Evolutionary conservation across 345 rosid genomes (phyloP).

Genomic region (Gossypium turneri): DNA sequence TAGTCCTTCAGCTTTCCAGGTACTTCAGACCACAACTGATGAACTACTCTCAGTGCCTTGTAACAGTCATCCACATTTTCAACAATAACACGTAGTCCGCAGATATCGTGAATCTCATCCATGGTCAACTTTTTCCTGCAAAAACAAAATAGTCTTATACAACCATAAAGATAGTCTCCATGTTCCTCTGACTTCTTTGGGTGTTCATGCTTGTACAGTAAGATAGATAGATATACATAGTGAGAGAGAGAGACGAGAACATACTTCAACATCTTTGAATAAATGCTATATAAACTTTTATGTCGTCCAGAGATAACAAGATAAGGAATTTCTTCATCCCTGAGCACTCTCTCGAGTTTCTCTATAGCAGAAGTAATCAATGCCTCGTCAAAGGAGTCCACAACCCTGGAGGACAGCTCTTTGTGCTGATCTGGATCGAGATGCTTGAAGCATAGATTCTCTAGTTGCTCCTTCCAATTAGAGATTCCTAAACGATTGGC

Average conservation of each 20-base stretch:
- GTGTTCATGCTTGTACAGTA: background rate
- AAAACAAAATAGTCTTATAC: slow-evolving; percentile 3
- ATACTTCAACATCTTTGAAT: slow-evolving; percentile 87
- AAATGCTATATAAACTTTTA: slow-evolving; percentile 90
- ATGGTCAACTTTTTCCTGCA: slow-evolving; percentile 78
- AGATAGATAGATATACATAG: slow-evolving; percentile 10
- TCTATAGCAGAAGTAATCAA: slow-evolving; percentile 60
- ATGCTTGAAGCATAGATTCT: slow-evolving; percentile 86
- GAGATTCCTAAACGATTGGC: slow-evolving; percentile 86
- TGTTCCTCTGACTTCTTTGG: background rate
- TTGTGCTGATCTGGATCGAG: slow-evolving; percentile 69
- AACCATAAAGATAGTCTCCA: background rate
- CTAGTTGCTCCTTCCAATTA: slow-evolving; percentile 88
- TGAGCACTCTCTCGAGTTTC: slow-evolving; percentile 65
- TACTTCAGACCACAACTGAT: slow-evolving; percentile 74
- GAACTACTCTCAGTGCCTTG: slow-evolving; percentile 63
- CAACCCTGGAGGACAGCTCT: slow-evolving; percentile 61
- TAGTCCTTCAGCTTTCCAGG: slow-evolving; percentile 91
- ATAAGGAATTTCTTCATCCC: slow-evolving; percentile 52
- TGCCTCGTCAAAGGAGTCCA: slow-evolving; percentile 70
- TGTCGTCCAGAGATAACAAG: slow-evolving; percentile 72
- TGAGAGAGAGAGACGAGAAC: slow-evolving; percentile 19
- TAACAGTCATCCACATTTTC: slow-evolving; percentile 78
- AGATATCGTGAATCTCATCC: slow-evolving; percentile 92
- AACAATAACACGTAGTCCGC: slow-evolving; percentile 83